phyloP scores from a whole-genome alignment of 805 yeast species.

The Jamesozyma piceae region DNA sequence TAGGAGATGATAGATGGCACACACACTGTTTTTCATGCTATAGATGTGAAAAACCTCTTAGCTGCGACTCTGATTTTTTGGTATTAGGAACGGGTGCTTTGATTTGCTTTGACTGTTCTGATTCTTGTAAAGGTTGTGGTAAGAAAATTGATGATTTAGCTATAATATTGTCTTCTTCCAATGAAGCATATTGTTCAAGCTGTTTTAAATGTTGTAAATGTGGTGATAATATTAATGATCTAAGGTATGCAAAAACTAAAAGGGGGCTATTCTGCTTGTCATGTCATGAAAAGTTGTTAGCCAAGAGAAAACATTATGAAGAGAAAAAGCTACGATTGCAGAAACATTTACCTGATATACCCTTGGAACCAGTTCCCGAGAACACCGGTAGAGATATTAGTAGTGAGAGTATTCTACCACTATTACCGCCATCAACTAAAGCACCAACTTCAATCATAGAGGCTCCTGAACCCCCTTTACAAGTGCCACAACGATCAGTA shows the following conservation, averaged over 20 bases:
- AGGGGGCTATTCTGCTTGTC: conserved; percentile 89
- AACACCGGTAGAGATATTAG: background rate
- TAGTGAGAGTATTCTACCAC: too few species aligned
- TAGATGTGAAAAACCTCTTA: conserved; percentile 66
- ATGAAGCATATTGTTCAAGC: conserved; percentile 85
- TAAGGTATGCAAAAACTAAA: conserved; percentile 86
- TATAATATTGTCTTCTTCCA: conserved; percentile 74
- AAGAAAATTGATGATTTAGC: conserved; percentile 91
- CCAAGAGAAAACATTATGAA: conserved; percentile 51
- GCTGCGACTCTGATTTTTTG: conserved; percentile 80
- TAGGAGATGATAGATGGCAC: conserved; percentile 95
- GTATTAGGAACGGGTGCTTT: conserved; percentile 89
- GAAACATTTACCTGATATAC: conserved; percentile 18
- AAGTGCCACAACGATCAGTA: conserved; percentile 9
- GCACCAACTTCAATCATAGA: background rate
- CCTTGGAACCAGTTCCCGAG: too few species aligned
- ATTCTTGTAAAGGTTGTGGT: conserved; percentile 77
- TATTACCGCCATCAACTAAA: background rate
- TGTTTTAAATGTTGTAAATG: conserved; percentile 92
- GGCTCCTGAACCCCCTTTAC: background rate
- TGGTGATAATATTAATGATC: conserved; percentile 76
- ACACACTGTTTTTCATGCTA: conserved; percentile 86
- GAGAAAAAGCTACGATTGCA: conserved; percentile 23
- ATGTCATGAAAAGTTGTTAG: conserved; percentile 80
- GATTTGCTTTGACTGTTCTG: conserved; percentile 89